phyloP scores from a whole-genome alignment of 2,329 filamentous ascomycete species.

The Didymella exigua region DNA sequence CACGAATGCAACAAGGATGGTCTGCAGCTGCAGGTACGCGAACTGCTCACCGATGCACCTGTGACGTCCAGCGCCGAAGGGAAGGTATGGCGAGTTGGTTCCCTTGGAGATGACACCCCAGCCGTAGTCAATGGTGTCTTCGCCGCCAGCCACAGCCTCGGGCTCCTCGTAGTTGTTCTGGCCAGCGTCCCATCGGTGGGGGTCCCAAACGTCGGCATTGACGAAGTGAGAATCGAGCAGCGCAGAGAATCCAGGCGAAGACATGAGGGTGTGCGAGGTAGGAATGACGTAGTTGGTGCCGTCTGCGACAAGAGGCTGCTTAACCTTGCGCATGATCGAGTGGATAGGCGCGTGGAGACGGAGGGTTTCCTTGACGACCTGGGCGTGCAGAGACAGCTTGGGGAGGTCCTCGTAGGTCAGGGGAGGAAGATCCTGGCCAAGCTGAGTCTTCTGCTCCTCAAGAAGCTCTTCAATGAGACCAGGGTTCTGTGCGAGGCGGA shows the following conservation, averaged over 20 bases:
- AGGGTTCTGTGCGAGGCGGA: conserved; percentile 77
- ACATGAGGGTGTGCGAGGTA: conserved; percentile 77
- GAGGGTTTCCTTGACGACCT: conserved; percentile 89
- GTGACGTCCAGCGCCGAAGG: conserved; percentile 91
- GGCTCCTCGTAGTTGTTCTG: conserved; percentile 50
- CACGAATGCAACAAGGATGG: conserved; percentile 78
- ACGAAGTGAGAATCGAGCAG: conserved; percentile 78
- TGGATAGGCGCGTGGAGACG: conserved; percentile 92
- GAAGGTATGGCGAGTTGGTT: conserved; percentile 85
- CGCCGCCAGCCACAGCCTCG: conserved; percentile 62
- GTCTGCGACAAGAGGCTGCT: conserved; percentile 81
- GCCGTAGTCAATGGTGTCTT: conserved; percentile 85
- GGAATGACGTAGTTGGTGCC: conserved; percentile 85
- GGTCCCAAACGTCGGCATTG: conserved; percentile 82
- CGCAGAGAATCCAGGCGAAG: conserved; percentile 82
- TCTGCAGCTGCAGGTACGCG: conserved; percentile 88
- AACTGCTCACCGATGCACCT: conserved; percentile 97
- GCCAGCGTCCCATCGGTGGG: conserved; percentile 82
- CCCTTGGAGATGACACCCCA: conserved; percentile 94
- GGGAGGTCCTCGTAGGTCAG: conserved; percentile 78
- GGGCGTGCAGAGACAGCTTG: conserved; percentile 79
- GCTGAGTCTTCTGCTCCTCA: conserved; percentile 74
- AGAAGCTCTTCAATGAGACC: conserved; percentile 81
- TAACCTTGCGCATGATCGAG: conserved; percentile 92
- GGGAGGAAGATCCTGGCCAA: conserved; percentile 76